Base-by-base conservation (phyloP, 306 rosid species). In the Glycine soja region DNA sequence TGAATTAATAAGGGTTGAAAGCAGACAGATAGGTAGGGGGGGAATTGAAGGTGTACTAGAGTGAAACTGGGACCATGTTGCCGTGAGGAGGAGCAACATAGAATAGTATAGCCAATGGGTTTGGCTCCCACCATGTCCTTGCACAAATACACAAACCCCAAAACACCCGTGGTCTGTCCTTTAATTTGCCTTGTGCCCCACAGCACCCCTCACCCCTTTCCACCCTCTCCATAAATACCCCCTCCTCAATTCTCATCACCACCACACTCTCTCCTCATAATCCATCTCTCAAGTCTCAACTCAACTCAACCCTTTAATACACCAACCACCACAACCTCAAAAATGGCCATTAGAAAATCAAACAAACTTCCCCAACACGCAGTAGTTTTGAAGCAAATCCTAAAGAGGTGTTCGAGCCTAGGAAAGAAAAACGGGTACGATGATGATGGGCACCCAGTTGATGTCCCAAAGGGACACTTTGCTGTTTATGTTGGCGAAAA, bases 381-480 rank as follows among this genome's bases (percentile, higher is more conserved):
- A 24, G 90, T 94, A 24, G 90, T 94, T 7, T 85, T 94, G 18
- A 90, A 89, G 80, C 98, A 94, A 78, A 94, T 94, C 84, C 90
- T 94, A 7, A 92, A 89, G 76, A 86, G 97, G 40, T 94, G 98
- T 76, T 92, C 97, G 0, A 92, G 97, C 91, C 75, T 92, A 45
- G 96, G 98, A 0, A 89, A 88, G 72, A 85, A 80, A 66, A 40
- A 80, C 16, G 88, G 82, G 0, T 85, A 86, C 57, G 88, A 86
- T 1, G 92, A 90, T 40, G 83, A 91, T 68, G 91, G 88, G 0
- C 91, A 88, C 6, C 99, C 95, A 2, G 48, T 87, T 3, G 98
- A 95, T 18, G 98, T 95, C 62, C 98, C 98, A 6, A 93, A 91
- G 77, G 99, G 99, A 0, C 99, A 95, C 73, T 95, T 95, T 46